Base-by-base conservation (phyloP, 2,329 filamentous ascomycete species). In the Fusarium lyarnte region DNA sequence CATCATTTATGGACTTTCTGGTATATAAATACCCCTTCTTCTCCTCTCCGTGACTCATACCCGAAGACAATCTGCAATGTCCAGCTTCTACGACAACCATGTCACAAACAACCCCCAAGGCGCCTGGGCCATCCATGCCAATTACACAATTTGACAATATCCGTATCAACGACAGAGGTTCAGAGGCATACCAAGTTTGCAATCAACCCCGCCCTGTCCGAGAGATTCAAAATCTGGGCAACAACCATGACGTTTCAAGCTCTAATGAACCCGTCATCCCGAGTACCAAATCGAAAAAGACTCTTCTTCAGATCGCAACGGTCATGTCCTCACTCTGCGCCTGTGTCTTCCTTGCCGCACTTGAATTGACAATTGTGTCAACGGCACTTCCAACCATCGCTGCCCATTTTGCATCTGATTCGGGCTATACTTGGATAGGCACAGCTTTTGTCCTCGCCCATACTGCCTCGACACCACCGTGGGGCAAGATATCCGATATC, bases 341-440 rank as follows among this genome's bases (percentile, higher is more conserved):
- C 2, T 77, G 77, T 74, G 67, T 86, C 16, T 85, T 86, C 66
- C 80, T 87, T 10, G 79, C 84, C 7, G 83, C 85, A 1, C 82
- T 87, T 74, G 88, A 87, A 76, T 78, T 86, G 8, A 90, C 88
- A 21, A 90, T 90, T 73, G 83, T 91, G 35, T 86, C 89, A 3
- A 90, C 90, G 0, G 88, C 89, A 2, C 84, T 91, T 11, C 90
- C 90, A 1, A 87, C 87, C 13, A 91, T 92, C 53, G 83, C 87
- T 5, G 78, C 80, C 5, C 84, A 91, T 33, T 86, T 94, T 41
- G 77, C 87, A 52, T 91, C 89, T 35, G 88, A 87, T 21, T 84
- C 88, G 2, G 91, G 91, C 11, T 95, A 94, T 81, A 90, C 90
- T 19, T 95, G 93, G 93, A 92, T 95, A 67, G 93, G 92, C 2